Conservation (phyloP, 1,284 basidiomycete genomes). For the Sphagnurus paluster region DNA sequence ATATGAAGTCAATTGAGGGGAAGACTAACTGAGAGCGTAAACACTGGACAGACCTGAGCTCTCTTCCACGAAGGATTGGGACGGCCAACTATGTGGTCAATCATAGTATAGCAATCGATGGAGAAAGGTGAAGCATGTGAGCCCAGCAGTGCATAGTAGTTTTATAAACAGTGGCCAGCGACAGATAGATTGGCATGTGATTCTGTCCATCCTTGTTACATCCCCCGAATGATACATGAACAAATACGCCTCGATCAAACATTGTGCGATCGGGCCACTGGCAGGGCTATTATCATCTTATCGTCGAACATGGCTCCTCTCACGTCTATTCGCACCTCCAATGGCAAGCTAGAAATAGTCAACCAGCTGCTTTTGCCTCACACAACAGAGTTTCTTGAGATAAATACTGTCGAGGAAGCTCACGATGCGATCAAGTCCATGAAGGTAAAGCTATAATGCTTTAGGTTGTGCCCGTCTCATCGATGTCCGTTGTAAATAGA, state of each 20-base stretch:
- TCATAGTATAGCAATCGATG: constrained; percentile 49
- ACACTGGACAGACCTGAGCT: constrained; percentile 52
- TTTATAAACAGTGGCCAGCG: not conserved
- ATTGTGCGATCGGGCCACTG: not conserved
- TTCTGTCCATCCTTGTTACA: constrained; percentile 2
- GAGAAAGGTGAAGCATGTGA: constrained; percentile 15
- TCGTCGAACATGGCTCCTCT: constrained; percentile 27
- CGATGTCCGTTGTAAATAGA: constrained; percentile 51
- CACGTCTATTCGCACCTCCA: constrained; percentile 64
- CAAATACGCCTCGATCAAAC: not conserved
- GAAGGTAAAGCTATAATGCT: constrained; percentile 54
- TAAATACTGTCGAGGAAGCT: constrained; percentile 76
- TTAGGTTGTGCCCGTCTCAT: constrained; percentile 6
- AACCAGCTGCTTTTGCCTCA: constrained; percentile 88
- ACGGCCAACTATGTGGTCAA: constrained; percentile 81
- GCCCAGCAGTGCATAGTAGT: constrained; percentile 1
- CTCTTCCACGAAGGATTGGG: constrained; percentile 79
- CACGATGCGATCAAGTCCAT: constrained; percentile 92
- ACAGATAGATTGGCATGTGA: constrained; percentile 17
- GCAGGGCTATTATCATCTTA: not conserved
- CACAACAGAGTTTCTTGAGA: constrained; percentile 69
- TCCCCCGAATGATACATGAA: constrained; percentile 11
- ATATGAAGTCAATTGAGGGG: constrained; percentile 1
- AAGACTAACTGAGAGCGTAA: not conserved
- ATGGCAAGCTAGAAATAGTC: constrained; percentile 76